Conservation (phyloP, 2,329 filamentous ascomycete genomes). For the Trichoderma brevicompactum region DNA sequence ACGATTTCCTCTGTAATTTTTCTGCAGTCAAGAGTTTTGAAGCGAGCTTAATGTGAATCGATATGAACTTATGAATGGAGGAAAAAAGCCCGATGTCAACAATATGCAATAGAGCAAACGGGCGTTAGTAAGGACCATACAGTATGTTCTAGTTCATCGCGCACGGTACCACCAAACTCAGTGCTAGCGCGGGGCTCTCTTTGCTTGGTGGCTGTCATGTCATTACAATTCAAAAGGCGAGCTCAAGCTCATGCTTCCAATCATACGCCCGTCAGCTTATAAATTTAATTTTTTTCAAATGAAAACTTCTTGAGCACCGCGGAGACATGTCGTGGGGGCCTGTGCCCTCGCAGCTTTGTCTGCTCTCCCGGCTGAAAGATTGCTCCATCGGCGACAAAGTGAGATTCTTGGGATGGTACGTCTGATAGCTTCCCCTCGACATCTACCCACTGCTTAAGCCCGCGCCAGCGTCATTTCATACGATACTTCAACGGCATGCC, state of each 20-base stretch:
- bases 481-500: constrained; percentile 57
- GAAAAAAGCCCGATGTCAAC: background rate
- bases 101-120: background rate
- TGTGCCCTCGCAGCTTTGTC: constrained; percentile 65
- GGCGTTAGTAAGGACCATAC: too few relatives aligned
- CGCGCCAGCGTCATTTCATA: constrained; percentile 55
- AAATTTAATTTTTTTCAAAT: background rate
- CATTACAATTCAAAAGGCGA: too few relatives aligned
- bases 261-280: background rate
- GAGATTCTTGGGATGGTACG: constrained; percentile 89
- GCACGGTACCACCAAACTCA: background rate
- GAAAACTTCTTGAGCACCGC: background rate
- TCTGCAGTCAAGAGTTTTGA: background rate
- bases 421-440: constrained; percentile 26
- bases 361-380: constrained; percentile 63
- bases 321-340: constrained; percentile 61
- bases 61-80: background rate
- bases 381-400: constrained; percentile 72
- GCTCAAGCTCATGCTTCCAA: background rate
- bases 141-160: background rate
- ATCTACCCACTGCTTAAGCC: constrained; percentile 5
- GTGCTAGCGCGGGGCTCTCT: background rate
- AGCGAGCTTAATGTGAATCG: background rate
- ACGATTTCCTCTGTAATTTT: too few relatives aligned
- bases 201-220: too few relatives aligned